Percentiles rank a stretch among this genome's conserved stretches.
These are phyloP conservation scores for Nemania abortiva DNA, from an alignment of 2,329 filamentous ascomycete species.

Conservation along the genomic window DNA sequence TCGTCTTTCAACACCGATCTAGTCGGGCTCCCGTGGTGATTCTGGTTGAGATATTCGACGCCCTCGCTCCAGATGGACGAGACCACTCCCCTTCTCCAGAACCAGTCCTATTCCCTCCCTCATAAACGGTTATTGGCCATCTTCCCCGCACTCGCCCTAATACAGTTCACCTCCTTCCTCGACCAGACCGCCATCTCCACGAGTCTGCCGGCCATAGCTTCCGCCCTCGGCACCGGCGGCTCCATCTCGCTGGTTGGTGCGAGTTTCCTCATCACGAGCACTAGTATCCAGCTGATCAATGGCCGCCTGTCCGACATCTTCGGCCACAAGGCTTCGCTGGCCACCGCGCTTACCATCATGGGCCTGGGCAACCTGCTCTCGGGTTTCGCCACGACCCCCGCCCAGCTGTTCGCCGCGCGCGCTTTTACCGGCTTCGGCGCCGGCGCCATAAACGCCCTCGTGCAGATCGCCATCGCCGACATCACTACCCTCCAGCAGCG, in stretches of 20 bases:
- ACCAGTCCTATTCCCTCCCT: conserved; percentile 18
- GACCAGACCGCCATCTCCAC: conserved; percentile 23
- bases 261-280: conserved; percentile 27
- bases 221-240: conserved; percentile 10
- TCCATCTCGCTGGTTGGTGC: conserved; percentile 24
- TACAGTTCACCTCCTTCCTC: conserved; percentile 25
- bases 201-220: conserved; percentile 21
- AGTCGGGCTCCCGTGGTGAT: too few relatives aligned
- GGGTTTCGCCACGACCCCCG: conserved; percentile 7
- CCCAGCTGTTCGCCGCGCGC: conserved; percentile 11
- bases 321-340: conserved; percentile 20
- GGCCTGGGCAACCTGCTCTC: conserved; percentile 2
- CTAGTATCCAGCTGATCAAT: conserved; percentile 28
- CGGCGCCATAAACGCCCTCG: conserved; percentile 22
- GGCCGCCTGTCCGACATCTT: conserved; percentile 20
- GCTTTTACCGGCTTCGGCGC: conserved; percentile 25
- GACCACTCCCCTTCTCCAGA: conserved; percentile 16
- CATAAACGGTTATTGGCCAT: conserved; percentile 9
- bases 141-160: conserved; percentile 23
- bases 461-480: conserved; percentile 20
- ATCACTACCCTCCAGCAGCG: conserved; percentile 23
- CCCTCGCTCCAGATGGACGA: conserved; percentile 16
- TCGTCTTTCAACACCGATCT: too few relatives aligned
- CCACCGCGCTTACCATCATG: conserved; percentile 16
- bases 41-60: too few relatives aligned